Base-by-base conservation (phyloP, 805 yeast species). In the Saturnispora bothae region DNA sequence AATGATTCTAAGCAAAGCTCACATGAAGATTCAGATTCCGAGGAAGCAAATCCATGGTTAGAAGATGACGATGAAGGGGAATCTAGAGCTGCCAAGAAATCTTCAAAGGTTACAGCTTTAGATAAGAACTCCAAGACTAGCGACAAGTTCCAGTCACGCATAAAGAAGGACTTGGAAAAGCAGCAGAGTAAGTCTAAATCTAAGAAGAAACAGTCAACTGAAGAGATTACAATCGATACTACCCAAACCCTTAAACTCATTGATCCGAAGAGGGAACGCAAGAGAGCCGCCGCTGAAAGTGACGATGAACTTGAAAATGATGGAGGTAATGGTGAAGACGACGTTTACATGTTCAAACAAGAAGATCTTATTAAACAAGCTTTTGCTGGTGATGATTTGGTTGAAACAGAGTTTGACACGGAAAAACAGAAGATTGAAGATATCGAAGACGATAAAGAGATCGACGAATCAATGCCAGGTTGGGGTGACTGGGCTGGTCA, bases 401-500 rank as follows among this genome's bases (percentile, higher is more conserved):
- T 84, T 13, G 44, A 48, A 13, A 69, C 49, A 26, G 86, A 86
- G 47, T 92, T 92, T 57, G 76, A 73, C 45, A 69, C 64, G 12
- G 97, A 88, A 50, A 92, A 89, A 63, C 64, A 66, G 41, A 68
- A 73, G 47, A 71, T 71, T 10, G 66, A 69, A 5, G 71, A 64
- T 31, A 86, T 81, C 33, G 96, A 89, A 57, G 96, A 76, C 41
- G 96, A 89, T 59, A 42, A 46, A 30, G 86, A 79, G 51, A 78
- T 81, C 42, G 95, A 88, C 54, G 62, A 81, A 34, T 80, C 95
- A 0, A 61, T 88, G 37, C 97, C 96, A 3, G 98, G 98, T 1
- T 92, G 97, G 96, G 97, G 97, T 34, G 83, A 81, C 31, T 92
- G 98, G 98, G 82, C 89, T 9, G 96, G 96, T 28, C 54, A 61